Base-by-base conservation (phyloP, 192 early-diverging fungal species). In the Coemansia sp. region DNA sequence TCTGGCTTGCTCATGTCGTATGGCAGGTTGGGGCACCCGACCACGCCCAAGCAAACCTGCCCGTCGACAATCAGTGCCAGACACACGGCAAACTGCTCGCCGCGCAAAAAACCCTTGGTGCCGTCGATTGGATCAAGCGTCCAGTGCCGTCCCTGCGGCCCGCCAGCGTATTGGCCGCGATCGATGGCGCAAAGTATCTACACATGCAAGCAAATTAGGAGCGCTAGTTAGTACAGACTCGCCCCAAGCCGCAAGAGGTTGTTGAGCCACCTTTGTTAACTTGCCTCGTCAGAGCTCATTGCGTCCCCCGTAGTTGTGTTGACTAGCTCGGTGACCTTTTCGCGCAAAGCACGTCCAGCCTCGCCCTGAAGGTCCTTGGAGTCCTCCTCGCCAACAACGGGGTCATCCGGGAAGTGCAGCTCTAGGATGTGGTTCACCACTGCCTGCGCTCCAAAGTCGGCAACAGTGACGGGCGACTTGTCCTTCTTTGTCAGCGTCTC, bases 21-120 rank as follows among this genome's bases (percentile, higher is more conserved):
- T 29, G 89, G 88, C 17, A 93, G 70, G 61, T 92, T 90, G 19
- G 91, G 91, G 56, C 88, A 89, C 3, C 95, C 95, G 62, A 94
- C 83, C 36, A 98, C 93, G 27, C 93, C 95, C 11, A 99, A 75
- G 60, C 89, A 76, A 8, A 99, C 95, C 15, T 87, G 65, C 18
- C 95, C 95, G 70, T 97, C 89, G 2, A 90, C 80, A 60, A 98
- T 87, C 43, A 98, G 80, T 15, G 95, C 93, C 27, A 99, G 82
- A 65, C 95, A 97, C 3, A 99, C 94, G 0, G 95, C 95, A 79
- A 86, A 99, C 82, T 99, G 97, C 68, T 93, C 95, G 56, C 95
- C 95, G 48, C 97, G 85, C 71, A 99, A 75, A 66, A 99, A 99
- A 19, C 97, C 97, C 72, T 95, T 97, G 26, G 97, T 99, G n/a